phyloP scores from a whole-genome alignment of 2,329 filamentous ascomycete species.

The Botryotinia narcissicola region DNA sequence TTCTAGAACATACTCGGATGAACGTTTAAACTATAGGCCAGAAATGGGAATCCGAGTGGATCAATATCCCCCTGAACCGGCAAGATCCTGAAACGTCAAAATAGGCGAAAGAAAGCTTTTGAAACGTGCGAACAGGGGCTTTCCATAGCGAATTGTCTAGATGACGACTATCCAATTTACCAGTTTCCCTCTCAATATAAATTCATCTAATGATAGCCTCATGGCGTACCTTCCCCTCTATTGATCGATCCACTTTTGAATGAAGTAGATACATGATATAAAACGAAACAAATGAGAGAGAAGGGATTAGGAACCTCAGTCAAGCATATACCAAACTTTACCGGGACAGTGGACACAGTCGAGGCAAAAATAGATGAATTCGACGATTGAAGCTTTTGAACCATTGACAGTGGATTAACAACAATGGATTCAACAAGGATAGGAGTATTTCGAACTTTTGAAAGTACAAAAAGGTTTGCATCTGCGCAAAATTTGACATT shows the following conservation, averaged over 20 bases:
- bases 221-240: not conserved
- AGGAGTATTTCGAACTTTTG: not conserved
- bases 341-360: not conserved
- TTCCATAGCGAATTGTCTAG: not conserved
- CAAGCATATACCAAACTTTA: not conserved
- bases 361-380: slow-evolving; percentile 17
- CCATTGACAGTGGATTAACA: not conserved
- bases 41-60: not conserved
- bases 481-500: not conserved
- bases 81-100: not conserved
- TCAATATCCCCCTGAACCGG: not conserved
- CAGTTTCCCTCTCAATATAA: slow-evolving; percentile 12
- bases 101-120: not conserved
- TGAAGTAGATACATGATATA: not conserved
- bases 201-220: not conserved
- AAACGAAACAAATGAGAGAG: slow-evolving; percentile 11
- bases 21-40: not conserved
- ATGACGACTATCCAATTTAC: slow-evolving; percentile 3
- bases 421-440: not conserved
- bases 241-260: not conserved
- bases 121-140: slow-evolving; percentile 8
- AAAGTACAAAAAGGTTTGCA: slow-evolving; percentile 17
- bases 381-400: not conserved
- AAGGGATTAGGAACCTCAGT: slow-evolving; percentile 7
- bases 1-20: not conserved